Base-by-base conservation (phyloP, 768 basidiomycete species). In the Punctularia strigosozonata region DNA sequence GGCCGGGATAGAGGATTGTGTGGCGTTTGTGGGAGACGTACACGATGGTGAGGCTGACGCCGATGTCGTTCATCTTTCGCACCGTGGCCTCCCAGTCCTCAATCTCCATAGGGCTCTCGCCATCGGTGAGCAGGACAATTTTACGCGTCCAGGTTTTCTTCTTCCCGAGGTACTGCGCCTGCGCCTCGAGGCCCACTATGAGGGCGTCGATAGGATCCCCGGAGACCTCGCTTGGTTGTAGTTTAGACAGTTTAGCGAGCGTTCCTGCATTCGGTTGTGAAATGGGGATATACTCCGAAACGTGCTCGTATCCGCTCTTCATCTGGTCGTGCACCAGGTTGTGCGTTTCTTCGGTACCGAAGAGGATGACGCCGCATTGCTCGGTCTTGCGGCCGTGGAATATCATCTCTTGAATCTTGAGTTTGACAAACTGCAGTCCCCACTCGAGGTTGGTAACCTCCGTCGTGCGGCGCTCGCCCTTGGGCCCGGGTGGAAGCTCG, bases 391-490 rank as follows among this genome's bases (percentile, higher is more conserved):
- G 70, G 12, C 81, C 85, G 47, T 84, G 77, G 53, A 79, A 90
- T 47, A 97, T 90, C 81, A 94, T 90, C 44, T 92, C 85, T 53
- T 94, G 88, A 24, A 92, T 72, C 57, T 90, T 90, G 46, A 89
- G 71, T 55, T 86, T 88, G 13, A 87, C 85, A 52, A 80, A 95
- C 52, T 89, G 84, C 32, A 94, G 66, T 1, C 73, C 69, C 72
- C 83, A 82, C 50, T 86, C 75, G 21, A 98, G 66, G 54, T 87
- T 82, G 5, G 83, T 75, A 60, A 81, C 77, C 47, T 84, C 68
- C 25, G 68, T 59, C 12, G 64, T 60, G 32, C 61, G 63, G 25
- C 58, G 50, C 45, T 77, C 69, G 34, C 73, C 74, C 25, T 71
- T 59, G 10, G 70, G 60, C 19, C 69, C 71, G 22, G 63, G 60